Percentiles rank a stretch among this genome's conserved stretches.
phyloP scores from a whole-genome alignment of 1,284 basidiomycete genomes.

The Termitomyces sp. region DNA sequence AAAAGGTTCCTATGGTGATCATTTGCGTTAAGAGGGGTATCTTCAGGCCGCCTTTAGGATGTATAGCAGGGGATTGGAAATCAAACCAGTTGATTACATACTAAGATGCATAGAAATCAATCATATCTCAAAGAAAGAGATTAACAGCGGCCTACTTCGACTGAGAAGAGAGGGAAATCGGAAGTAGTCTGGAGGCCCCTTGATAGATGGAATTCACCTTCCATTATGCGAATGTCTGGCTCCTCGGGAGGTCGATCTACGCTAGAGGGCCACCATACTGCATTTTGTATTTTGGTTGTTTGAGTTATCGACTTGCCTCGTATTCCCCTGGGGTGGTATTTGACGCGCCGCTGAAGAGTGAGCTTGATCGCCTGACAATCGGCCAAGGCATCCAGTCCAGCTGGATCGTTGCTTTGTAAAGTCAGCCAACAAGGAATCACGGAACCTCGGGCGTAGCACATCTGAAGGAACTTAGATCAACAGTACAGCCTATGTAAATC shows the following conservation, averaged over 20 bases:
- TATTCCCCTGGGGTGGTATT: not conserved
- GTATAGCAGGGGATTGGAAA: conserved; percentile 2
- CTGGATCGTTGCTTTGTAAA: conserved; percentile 26
- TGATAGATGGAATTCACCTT: conserved; percentile 33
- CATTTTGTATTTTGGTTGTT: conserved; percentile 19
- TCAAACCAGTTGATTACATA: conserved; percentile 6
- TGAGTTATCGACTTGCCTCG: conserved; percentile 5
- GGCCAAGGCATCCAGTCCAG: conserved; percentile 31
- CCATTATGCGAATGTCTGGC: conserved; percentile 20
- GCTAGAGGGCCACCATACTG: conserved; percentile 27
- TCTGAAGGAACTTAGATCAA: conserved; percentile 18
- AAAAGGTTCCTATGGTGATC: conserved; percentile 7
- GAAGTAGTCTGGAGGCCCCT: conserved; percentile 30
- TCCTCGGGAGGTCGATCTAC: conserved; percentile 10
- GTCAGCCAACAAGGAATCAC: conserved; percentile 33
- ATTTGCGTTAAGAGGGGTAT: not conserved
- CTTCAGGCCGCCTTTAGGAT: not conserved
- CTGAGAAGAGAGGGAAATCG: conserved; percentile 26
- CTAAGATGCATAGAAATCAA: not conserved
- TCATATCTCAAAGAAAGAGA: not conserved
- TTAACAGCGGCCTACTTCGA: conserved; percentile 18
- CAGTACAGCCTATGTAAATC: not conserved
- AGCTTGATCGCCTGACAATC: conserved; percentile 27
- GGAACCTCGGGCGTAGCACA: conserved; percentile 36
- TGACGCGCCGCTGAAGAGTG: conserved; percentile 28